phyloP scores from a whole-genome alignment of 495 filamentous ascomycete genomes.

The Letharia lupina region DNA sequence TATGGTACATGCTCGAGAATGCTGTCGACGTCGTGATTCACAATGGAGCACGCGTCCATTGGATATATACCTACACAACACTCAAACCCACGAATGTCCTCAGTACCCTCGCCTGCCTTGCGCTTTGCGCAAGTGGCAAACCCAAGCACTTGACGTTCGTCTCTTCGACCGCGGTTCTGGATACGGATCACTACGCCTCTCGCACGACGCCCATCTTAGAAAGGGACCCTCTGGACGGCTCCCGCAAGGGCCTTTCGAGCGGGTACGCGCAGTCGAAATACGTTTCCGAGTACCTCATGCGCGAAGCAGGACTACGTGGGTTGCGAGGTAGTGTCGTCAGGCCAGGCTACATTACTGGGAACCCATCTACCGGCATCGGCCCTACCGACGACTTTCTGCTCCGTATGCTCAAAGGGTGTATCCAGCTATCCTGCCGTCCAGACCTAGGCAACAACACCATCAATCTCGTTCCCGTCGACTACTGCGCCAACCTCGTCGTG shows the following conservation, averaged over 20 bases:
- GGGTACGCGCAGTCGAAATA: conserved; percentile 93
- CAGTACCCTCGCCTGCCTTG: conserved; percentile 67
- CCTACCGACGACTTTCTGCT: conserved; percentile 84
- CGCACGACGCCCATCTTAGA: conserved; percentile 41
- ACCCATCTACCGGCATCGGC: conserved; percentile 33
- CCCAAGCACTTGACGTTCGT: conserved; percentile 79
- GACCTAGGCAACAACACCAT: conserved; percentile 71
- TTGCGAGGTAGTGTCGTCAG: conserved; percentile 68
- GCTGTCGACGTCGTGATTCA: conserved; percentile 76
- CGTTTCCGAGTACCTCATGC: conserved; percentile 70
- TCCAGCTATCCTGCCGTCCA: conserved; percentile 66
- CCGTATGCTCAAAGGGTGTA: conserved; percentile 79
- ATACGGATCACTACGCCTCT: conserved; percentile 59
- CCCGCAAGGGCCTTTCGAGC: conserved; percentile 57
- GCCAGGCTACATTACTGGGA: conserved; percentile 77
- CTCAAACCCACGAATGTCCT: conserved; percentile 73
- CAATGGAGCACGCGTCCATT: conserved; percentile 83
- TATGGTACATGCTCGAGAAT: conserved; percentile 55
- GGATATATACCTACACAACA: conserved; percentile 72
- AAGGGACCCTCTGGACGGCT: conserved; percentile 56
- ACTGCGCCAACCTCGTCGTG: conserved; percentile 71
- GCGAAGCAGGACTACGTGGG: conserved; percentile 71
- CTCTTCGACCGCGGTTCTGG: conserved; percentile 76
- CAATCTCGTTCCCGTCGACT: conserved; percentile 83
- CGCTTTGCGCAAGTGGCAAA: conserved; percentile 65